phyloP scores from a whole-genome alignment of 371 early-diverging fungal genomes.

The Parasitella parasitica region DNA sequence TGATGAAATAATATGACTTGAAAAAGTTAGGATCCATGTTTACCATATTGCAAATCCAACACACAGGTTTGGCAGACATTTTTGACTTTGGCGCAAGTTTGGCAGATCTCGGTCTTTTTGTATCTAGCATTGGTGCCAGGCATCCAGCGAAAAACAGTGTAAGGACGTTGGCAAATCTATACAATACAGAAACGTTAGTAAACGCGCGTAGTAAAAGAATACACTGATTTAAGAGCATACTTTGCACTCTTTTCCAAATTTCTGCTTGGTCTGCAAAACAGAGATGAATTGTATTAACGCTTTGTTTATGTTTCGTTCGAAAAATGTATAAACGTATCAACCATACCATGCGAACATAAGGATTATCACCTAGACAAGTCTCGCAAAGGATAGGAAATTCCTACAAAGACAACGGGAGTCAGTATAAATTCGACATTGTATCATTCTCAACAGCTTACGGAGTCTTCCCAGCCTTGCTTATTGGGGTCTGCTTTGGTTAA shows the following conservation, averaged over 20 bases:
- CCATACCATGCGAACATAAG: slow-evolving; percentile 94
- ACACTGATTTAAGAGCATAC: slow-evolving; percentile 22
- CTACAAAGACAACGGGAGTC: slow-evolving; percentile 32
- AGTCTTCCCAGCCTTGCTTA: slow-evolving; percentile 74
- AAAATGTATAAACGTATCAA: background rate
- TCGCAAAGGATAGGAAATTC: slow-evolving; percentile 93
- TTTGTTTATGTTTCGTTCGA: too few relatives aligned
- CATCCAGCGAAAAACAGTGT: slow-evolving; percentile 96
- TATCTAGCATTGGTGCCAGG: slow-evolving; percentile 94
- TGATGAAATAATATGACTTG: too few relatives aligned
- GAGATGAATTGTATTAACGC: too few relatives aligned
- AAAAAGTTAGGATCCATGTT: too few relatives aligned
- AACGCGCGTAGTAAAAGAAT: background rate
- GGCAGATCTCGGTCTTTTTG: slow-evolving; percentile 97
- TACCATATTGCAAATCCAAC: slow-evolving; percentile 91
- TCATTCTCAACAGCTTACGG: slow-evolving; percentile 37
- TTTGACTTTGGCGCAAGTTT: slow-evolving; percentile 95
- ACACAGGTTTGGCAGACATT: slow-evolving; percentile 98
- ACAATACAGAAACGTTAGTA: background rate
- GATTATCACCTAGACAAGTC: slow-evolving; percentile 95
- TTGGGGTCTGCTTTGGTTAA: slow-evolving; percentile 67
- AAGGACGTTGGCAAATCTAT: slow-evolving; percentile 86
- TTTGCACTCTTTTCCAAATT: slow-evolving; percentile 91
- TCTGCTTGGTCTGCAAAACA: slow-evolving; percentile 73
- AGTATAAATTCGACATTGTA: too few relatives aligned